phyloP scores from a whole-genome alignment of 1,284 basidiomycete species.

The Rhizoctonia solani region DNA sequence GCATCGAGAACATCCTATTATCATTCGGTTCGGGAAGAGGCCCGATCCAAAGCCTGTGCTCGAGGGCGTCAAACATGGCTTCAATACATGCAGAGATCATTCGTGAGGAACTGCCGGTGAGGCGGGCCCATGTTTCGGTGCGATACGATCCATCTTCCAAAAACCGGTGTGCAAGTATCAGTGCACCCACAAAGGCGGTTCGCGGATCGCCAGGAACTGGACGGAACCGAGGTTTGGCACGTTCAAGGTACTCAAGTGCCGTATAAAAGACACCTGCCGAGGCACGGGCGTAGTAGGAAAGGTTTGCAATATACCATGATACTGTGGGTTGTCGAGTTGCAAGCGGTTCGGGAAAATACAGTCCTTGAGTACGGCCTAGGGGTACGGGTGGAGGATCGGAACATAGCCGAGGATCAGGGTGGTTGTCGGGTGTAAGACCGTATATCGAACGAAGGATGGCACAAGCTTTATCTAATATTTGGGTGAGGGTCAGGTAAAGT shows the following conservation, averaged over 20 bases:
- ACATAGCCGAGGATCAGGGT: conserved; percentile 20
- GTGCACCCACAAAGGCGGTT: conserved; percentile 24
- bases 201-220: conserved; percentile 7
- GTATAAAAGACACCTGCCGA: conserved; percentile 23
- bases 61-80: conserved; percentile 32
- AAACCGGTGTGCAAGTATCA: conserved; percentile 26
- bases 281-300: conserved; percentile 28
- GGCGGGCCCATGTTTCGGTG: conserved; percentile 28
- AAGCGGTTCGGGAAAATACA: conserved; percentile 28
- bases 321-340: conserved; percentile 23
- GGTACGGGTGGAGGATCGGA: conserved; percentile 6
- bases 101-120: conserved; percentile 3
- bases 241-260: conserved; percentile 20
- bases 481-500: background rate
- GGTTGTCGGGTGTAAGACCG: conserved; percentile 30
- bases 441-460: conserved; percentile 17
- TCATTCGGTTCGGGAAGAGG: background rate
- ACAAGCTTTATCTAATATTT: conserved; percentile 10
- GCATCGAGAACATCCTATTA: conserved; percentile 30
- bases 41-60: conserved; percentile 28
- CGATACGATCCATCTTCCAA: conserved; percentile 30
- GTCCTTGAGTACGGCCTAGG: background rate
- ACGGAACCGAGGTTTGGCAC: conserved; percentile 16
- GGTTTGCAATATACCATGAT: conserved; percentile 29
- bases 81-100: conserved; percentile 31